phyloP scores from a whole-genome alignment of 163 green algal species.

The Scenedesmus sp. region DNA sequence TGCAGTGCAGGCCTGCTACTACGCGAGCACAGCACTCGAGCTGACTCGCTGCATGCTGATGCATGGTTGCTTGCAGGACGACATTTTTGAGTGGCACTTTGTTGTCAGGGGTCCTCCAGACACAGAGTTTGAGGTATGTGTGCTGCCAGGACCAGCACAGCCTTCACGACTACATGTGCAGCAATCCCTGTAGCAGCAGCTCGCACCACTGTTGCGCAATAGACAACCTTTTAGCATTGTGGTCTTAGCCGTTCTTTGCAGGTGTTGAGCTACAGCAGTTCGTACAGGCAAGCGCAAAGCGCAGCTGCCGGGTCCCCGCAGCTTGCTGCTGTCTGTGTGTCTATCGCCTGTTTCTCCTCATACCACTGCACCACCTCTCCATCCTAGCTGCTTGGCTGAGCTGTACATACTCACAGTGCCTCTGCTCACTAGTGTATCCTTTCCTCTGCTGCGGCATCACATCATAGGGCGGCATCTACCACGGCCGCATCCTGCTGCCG shows the following conservation, averaged over 20 bases:
- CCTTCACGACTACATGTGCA: background rate
- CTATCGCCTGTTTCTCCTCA: too few relatives aligned
- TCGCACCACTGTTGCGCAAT: background rate
- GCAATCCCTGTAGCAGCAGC: background rate
- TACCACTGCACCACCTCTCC: too few relatives aligned
- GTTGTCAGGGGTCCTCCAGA: conserved; percentile 90
- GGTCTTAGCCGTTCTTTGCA: too few relatives aligned
- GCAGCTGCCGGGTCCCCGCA: too few relatives aligned
- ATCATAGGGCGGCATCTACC: conserved; percentile 95
- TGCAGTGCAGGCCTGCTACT: background rate
- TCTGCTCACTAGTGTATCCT: background rate
- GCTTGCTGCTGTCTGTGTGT: too few relatives aligned
- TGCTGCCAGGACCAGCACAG: background rate
- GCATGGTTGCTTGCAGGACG: conserved; percentile 73
- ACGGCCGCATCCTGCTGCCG: conserved; percentile 97
- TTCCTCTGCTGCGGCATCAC: background rate
- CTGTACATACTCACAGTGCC: background rate
- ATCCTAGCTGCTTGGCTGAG: too few relatives aligned
- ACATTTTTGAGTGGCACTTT: conserved; percentile 99
- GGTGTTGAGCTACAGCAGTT: too few relatives aligned
- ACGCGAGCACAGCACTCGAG: background rate
- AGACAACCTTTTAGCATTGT: too few relatives aligned
- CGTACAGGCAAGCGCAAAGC: too few relatives aligned
- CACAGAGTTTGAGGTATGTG: conserved; percentile 91
- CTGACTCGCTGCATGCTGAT: background rate